A percentile compares a stretch with the other conserved stretches of the same genome.
phyloP scores from a whole-genome alignment of 1,284 basidiomycete genomes.

The Bjerkandera adusta region DNA sequence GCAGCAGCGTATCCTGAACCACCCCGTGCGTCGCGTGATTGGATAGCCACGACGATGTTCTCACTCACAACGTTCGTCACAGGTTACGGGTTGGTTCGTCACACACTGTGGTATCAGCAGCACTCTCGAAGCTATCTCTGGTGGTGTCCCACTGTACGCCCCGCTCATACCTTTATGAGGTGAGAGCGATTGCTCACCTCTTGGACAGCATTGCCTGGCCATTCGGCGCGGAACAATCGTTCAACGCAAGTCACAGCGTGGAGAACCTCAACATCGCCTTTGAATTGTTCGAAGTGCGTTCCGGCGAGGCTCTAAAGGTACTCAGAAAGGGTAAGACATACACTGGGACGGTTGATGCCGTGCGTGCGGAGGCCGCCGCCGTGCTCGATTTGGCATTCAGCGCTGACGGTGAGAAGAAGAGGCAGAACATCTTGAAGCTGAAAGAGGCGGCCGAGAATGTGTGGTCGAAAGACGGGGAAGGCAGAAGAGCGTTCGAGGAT shows the following conservation, averaged over 20 bases:
- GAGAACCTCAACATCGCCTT: slow-evolving; percentile 23
- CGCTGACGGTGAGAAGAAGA: slow-evolving; percentile 17
- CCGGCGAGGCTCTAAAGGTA: slow-evolving; percentile 21
- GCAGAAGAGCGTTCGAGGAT: too few relatives aligned
- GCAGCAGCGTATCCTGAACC: slow-evolving; percentile 22
- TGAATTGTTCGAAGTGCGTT: slow-evolving; percentile 28
- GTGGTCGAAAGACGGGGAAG: too few relatives aligned
- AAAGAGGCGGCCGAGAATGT: too few relatives aligned
- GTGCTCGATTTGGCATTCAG: slow-evolving; percentile 16
- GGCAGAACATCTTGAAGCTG: slow-evolving; percentile 12
- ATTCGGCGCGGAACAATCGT: slow-evolving; percentile 23
- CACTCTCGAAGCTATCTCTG: slow-evolving; percentile 10
- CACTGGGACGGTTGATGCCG: slow-evolving; percentile 15
- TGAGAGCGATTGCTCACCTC: too few relatives aligned
- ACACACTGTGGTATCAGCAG: slow-evolving; percentile 17
- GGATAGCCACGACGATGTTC: not conserved
- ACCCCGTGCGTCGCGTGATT: slow-evolving; percentile 17
- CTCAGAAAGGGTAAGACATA: slow-evolving; percentile 13
- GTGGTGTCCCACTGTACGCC: slow-evolving; percentile 12
- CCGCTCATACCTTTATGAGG: not conserved
- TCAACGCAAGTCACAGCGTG: slow-evolving; percentile 22
- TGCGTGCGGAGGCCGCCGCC: slow-evolving; percentile 9
- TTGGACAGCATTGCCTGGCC: slow-evolving; percentile 26
- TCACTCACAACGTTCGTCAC: not conserved
- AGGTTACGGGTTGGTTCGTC: slow-evolving; percentile 18